Conservation (phyloP, 2,329 filamentous ascomycete genomes). For the Fusarium guadeloupense region DNA sequence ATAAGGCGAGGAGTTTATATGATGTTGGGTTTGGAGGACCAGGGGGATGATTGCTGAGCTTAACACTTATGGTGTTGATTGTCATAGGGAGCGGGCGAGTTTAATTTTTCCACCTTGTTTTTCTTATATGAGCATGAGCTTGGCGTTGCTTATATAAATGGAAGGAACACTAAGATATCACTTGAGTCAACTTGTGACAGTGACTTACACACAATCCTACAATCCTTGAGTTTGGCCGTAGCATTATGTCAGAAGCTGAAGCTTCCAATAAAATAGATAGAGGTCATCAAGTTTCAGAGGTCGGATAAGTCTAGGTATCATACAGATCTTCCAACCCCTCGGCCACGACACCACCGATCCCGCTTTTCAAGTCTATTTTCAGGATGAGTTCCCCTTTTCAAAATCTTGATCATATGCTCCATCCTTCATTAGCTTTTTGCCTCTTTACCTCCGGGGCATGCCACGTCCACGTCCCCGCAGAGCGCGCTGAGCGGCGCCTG, state of each 20-base stretch:
- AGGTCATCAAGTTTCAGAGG: slow-evolving; percentile 42
- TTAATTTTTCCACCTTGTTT: slow-evolving; percentile 7
- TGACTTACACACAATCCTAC: too few relatives aligned
- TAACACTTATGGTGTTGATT: not conserved
- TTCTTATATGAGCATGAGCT: slow-evolving; percentile 17
- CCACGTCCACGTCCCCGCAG: slow-evolving; percentile 84
- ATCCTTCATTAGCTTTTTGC: slow-evolving; percentile 31
- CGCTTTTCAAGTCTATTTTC: slow-evolving; percentile 29
- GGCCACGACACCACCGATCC: slow-evolving; percentile 22
- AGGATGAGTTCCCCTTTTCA: slow-evolving; percentile 28
- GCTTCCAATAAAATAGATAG: slow-evolving; percentile 9
- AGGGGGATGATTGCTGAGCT: slow-evolving; percentile 12
- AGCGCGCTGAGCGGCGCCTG: slow-evolving; percentile 87
- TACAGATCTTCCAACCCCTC: slow-evolving; percentile 48
- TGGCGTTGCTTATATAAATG: not conserved
- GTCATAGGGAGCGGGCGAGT: slow-evolving; percentile 33
- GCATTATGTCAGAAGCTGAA: not conserved
- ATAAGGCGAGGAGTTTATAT: slow-evolving; percentile 43
- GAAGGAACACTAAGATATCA: not conserved
- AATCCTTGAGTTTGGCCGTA: not conserved
- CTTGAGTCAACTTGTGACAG: not conserved
- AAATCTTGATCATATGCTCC: slow-evolving; percentile 30
- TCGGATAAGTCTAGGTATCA: slow-evolving; percentile 47
- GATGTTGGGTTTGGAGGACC: slow-evolving; percentile 44
- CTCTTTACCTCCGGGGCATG: slow-evolving; percentile 80